Evolutionary conservation across 2,329 filamentous ascomycete genomes (phyloP).

Genomic region (Xylaria sp.): DNA sequence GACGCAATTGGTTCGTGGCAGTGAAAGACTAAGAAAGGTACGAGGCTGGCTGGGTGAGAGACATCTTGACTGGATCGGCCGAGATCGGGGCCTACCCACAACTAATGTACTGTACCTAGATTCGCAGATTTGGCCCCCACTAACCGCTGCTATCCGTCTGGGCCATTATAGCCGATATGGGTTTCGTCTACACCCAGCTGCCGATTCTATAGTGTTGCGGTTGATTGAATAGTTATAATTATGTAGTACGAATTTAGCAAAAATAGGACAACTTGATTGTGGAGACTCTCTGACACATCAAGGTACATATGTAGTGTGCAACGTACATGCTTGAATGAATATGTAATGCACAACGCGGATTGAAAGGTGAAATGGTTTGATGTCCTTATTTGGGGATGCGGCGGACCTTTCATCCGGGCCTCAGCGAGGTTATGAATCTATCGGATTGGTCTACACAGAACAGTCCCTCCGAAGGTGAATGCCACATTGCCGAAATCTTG

Average conservation of each 20-base stretch:
- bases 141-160: conserved; percentile 15
- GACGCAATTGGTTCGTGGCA: conserved; percentile 17
- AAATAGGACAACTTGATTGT: not conserved
- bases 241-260: not conserved
- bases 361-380: no score
- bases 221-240: not conserved
- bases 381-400: no score
- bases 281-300: no score
- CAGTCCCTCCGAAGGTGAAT: no score
- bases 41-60: conserved; percentile 19
- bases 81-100: conserved; percentile 25
- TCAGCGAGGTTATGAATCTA: no score
- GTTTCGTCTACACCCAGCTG: not conserved
- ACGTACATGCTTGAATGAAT: not conserved
- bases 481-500: no score
- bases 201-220: not conserved
- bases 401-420: no score
- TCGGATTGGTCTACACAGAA: no score
- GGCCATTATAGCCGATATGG: not conserved
- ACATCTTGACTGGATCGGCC: conserved; percentile 11
- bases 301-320: no score
- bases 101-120: not conserved
- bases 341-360: not conserved
- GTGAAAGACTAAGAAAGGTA: not conserved
- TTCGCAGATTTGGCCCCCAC: not conserved